phyloP scores from a whole-genome alignment of 352 stramenopile species.

The Pelagophyceae sp. region DNA sequence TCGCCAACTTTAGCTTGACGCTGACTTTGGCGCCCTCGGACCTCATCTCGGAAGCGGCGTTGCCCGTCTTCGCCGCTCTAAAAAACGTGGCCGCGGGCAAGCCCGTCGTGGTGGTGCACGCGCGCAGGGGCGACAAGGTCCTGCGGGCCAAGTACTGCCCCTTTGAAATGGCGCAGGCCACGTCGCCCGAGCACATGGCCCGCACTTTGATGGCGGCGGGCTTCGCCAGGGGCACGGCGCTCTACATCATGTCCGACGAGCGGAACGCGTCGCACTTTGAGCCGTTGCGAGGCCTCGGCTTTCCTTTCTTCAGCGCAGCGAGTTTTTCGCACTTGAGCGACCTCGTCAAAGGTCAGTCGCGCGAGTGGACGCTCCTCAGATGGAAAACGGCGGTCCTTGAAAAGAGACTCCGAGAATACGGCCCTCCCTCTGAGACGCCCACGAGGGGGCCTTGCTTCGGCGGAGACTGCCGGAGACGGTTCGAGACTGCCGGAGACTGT shows the following conservation, averaged over 20 bases:
- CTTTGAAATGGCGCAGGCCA: neutral
- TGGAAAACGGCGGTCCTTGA: too few relatives aligned
- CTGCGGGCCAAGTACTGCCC: neutral
- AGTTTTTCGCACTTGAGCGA: neutral
- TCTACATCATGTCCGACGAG: conserved; percentile 4
- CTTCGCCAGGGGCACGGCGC: neutral
- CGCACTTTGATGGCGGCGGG: neutral
- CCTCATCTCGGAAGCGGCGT: neutral
- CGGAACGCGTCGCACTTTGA: neutral
- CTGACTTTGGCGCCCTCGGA: neutral
- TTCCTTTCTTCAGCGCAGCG: neutral
- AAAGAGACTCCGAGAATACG: too few relatives aligned
- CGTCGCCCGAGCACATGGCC: neutral
- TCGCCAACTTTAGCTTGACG: neutral
- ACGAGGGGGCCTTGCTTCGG: too few relatives aligned
- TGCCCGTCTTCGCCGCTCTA: neutral
- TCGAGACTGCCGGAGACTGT: too few relatives aligned
- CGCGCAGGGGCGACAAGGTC: neutral
- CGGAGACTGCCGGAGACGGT: too few relatives aligned
- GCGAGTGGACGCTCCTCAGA: too few relatives aligned
- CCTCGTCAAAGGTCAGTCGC: too few relatives aligned
- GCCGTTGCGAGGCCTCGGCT: neutral
- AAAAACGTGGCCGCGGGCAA: neutral
- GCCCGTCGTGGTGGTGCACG: neutral
- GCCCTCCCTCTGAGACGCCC: too few relatives aligned